phyloP scores from a whole-genome alignment of 2,329 filamentous ascomycete genomes.

The Penicillium sp. region DNA sequence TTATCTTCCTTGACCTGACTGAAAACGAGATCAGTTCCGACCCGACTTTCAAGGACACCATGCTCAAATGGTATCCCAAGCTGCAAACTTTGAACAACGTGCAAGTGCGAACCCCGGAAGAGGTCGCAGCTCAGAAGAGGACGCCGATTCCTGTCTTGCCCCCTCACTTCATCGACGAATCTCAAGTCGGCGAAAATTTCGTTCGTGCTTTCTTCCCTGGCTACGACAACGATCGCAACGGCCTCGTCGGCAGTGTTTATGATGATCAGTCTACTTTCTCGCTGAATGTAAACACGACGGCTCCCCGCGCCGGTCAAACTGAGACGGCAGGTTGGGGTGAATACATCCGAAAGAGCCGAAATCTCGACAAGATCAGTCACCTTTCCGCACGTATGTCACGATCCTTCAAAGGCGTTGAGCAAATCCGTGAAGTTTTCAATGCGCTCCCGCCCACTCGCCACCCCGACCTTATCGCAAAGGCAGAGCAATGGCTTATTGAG shows the following conservation, averaged over 20 bases:
- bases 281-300: slow-evolving; percentile 64
- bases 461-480: slow-evolving; percentile 64
- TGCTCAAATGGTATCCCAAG: slow-evolving; percentile 79
- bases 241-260: slow-evolving; percentile 66
- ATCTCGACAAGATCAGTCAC: slow-evolving; percentile 67
- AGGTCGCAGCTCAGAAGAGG: slow-evolving; percentile 59
- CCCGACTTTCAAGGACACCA: slow-evolving; percentile 62
- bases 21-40: slow-evolving; percentile 69
- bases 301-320: slow-evolving; percentile 53
- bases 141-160: slow-evolving; percentile 61
- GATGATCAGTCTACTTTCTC: slow-evolving; percentile 74
- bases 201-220: slow-evolving; percentile 68
- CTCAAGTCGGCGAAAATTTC: slow-evolving; percentile 71
- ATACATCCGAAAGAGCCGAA: slow-evolving; percentile 76
- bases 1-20: slow-evolving; percentile 76
- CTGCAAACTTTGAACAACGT: slow-evolving; percentile 73
- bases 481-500: slow-evolving; percentile 77
- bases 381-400: slow-evolving; percentile 62
- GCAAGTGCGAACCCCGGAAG: slow-evolving; percentile 69
- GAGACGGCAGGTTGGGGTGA: slow-evolving; percentile 58
- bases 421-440: slow-evolving; percentile 68
- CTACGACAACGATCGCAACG: slow-evolving; percentile 69
- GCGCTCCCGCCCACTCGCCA: slow-evolving; percentile 70
- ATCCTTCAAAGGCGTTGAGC: slow-evolving; percentile 60
- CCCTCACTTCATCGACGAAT: slow-evolving; percentile 71